Evolutionary conservation across 2,329 filamentous ascomycete species (phyloP).

Genomic region (Cladosporium sp.): DNA sequence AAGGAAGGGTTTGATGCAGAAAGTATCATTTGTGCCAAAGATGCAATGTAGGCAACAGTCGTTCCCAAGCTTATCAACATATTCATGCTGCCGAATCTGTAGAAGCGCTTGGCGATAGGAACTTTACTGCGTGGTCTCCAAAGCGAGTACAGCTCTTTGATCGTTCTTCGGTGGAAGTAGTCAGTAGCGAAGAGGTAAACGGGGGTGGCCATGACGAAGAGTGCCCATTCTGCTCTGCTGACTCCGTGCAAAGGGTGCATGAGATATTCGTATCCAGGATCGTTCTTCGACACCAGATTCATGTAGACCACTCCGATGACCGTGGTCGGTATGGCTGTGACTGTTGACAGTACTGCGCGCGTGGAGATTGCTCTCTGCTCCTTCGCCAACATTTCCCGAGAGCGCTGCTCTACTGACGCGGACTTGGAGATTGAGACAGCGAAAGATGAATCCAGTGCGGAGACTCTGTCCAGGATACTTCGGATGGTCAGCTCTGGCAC

Average conservation of each 20-base stretch:
- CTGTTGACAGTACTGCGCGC: conserved; percentile 69
- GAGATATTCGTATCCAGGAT: conserved; percentile 47
- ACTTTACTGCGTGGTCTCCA: conserved; percentile 77
- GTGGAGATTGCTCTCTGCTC: conserved; percentile 68
- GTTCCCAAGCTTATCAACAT: conserved; percentile 88
- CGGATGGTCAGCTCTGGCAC: conserved; percentile 73
- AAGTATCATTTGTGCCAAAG: conserved; percentile 72
- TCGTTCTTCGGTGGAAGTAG: conserved; percentile 75
- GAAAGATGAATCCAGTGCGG: conserved; percentile 66
- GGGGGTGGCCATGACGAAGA: conserved; percentile 56
- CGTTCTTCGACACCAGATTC: conserved; percentile 68
- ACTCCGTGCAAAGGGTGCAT: conserved; percentile 68
- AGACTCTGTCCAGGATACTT: conserved; percentile 69
- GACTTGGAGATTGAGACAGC: conserved; percentile 73
- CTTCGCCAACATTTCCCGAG: conserved; percentile 68
- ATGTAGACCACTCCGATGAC: conserved; percentile 89
- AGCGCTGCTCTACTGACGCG: conserved; percentile 80
- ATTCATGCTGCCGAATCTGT: conserved; percentile 96
- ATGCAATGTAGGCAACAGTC: conserved; percentile 82
- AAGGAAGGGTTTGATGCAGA: conserved; percentile 6
- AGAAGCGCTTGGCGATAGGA: conserved; percentile 74
- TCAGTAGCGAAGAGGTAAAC: conserved; percentile 87
- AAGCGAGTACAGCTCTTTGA: conserved; percentile 75
- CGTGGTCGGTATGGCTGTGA: conserved; percentile 78
- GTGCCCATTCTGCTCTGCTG: conserved; percentile 33